Conservation (phyloP, 345 rosid species). For the Viola odorata region DNA sequence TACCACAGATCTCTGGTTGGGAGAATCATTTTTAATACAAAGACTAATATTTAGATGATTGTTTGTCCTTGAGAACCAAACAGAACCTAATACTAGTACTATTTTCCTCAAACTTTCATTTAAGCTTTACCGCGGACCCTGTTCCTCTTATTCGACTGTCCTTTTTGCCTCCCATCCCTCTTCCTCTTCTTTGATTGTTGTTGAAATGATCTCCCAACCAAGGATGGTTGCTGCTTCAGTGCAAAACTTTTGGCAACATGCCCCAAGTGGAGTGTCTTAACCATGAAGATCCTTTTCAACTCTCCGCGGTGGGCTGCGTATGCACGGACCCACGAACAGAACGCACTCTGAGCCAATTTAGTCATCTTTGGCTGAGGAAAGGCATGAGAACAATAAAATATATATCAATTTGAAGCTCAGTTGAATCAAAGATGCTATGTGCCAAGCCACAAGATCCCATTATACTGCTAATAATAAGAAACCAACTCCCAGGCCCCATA, state of each 20-base stretch:
- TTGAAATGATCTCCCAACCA: slow-evolving; percentile 70
- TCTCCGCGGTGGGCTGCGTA: slow-evolving; percentile 90
- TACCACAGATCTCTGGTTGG: too few relatives aligned
- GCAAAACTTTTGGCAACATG: slow-evolving; percentile 98
- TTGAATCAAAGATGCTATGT: not conserved
- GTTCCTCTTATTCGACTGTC: slow-evolving; percentile 17
- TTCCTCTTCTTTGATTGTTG: slow-evolving; percentile 69
- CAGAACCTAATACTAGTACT: too few relatives aligned
- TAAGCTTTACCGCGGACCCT: not conserved
- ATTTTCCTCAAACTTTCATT: not conserved
- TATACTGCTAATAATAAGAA: too few relatives aligned
- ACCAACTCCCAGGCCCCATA: too few relatives aligned
- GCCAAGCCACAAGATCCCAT: too few relatives aligned
- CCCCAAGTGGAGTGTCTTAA: slow-evolving; percentile 91
- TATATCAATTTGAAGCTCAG: slow-evolving; percentile 10
- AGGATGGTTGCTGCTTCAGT: slow-evolving; percentile 80
- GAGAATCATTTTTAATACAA: too few relatives aligned
- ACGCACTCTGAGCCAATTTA: slow-evolving; percentile 68
- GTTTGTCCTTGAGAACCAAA: too few relatives aligned
- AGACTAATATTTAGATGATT: too few relatives aligned
- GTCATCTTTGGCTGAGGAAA: slow-evolving; percentile 57
- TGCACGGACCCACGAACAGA: slow-evolving; percentile 91
- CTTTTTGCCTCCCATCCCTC: slow-evolving; percentile 36
- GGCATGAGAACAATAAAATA: not conserved
- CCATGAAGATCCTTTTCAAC: slow-evolving; percentile 72